Evolutionary conservation across 2,329 filamentous ascomycete species (phyloP).

Genomic region (Aspergillus sp.): DNA sequence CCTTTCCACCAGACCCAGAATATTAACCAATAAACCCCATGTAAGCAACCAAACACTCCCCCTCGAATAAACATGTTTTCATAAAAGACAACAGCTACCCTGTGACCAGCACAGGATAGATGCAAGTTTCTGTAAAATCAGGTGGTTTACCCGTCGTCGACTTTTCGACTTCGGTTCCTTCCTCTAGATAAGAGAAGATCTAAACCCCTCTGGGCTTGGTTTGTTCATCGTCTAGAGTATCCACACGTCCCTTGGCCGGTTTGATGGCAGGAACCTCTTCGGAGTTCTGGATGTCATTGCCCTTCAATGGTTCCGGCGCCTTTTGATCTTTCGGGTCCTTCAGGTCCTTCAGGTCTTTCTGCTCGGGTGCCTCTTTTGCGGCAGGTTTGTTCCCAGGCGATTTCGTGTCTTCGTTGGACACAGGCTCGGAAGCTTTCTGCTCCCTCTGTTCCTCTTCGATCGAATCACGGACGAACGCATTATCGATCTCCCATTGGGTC

Average conservation of each 20-base stretch:
- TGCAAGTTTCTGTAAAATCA: background rate
- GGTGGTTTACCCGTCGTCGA: background rate
- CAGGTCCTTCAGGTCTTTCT: slow-evolving; percentile 55
- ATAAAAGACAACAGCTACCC: slow-evolving; percentile 11
- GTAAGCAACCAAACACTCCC: slow-evolving; percentile 8
- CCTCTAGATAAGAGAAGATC: background rate
- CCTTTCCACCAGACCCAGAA: background rate
- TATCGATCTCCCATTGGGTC: slow-evolving; percentile 87
- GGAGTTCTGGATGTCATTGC: slow-evolving; percentile 18
- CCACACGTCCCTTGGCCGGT: slow-evolving; percentile 16
- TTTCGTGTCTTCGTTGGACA: slow-evolving; percentile 14
- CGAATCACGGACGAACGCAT: slow-evolving; percentile 71
- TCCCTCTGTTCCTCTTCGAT: slow-evolving; percentile 57
- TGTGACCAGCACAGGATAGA: slow-evolving; percentile 21
- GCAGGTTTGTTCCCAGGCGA: slow-evolving; percentile 21
- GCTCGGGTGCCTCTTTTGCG: slow-evolving; percentile 14
- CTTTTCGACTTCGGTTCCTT: background rate
- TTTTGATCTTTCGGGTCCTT: slow-evolving; percentile 48
- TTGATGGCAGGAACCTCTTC: slow-evolving; percentile 24
- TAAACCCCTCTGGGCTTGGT: background rate
- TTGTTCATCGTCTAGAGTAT: background rate
- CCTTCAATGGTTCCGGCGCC: slow-evolving; percentile 2
- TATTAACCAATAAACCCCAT: slow-evolving; percentile 3
- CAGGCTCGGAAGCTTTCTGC: slow-evolving; percentile 5
- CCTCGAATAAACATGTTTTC: slow-evolving; percentile 9